phyloP scores from a whole-genome alignment of 306 rosid genomes.

The Glycyrrhiza uralensis region DNA sequence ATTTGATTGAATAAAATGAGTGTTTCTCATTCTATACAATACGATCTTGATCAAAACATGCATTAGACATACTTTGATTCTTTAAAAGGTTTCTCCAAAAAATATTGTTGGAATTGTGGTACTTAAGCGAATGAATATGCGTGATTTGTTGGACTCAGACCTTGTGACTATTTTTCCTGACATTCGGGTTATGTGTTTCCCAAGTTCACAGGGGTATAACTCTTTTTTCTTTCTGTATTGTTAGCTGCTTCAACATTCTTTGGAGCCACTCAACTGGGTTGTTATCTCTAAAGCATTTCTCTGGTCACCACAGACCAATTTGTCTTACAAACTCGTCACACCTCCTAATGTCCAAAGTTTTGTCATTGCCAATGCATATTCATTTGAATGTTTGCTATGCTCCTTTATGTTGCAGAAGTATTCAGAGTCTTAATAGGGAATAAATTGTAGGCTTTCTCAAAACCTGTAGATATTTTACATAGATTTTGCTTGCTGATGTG shows the following conservation, averaged over 20 bases:
- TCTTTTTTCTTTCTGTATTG: too few relatives aligned
- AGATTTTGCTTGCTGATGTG: background rate
- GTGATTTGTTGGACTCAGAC: background rate
- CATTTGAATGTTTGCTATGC: background rate
- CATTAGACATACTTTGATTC: background rate
- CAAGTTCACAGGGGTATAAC: background rate
- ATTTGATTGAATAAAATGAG: background rate
- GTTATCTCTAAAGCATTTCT: background rate
- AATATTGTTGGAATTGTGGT: background rate
- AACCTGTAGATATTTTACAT: background rate
- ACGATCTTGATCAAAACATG: background rate
- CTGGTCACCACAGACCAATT: background rate
- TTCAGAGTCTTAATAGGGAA: background rate
- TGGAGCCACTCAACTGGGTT: background rate
- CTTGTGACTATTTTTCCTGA: too few relatives aligned
- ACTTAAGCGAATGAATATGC: background rate
- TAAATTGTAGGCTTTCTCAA: background rate
- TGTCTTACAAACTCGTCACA: background rate
- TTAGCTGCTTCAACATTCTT: background rate
- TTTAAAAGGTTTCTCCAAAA: background rate
- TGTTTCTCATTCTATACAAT: background rate
- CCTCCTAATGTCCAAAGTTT: background rate
- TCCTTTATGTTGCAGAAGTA: background rate
- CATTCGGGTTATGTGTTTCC: background rate
- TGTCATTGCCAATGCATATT: background rate